phyloP scores from a whole-genome alignment of 768 basidiomycete species.

The Tubosaeta sp. region DNA sequence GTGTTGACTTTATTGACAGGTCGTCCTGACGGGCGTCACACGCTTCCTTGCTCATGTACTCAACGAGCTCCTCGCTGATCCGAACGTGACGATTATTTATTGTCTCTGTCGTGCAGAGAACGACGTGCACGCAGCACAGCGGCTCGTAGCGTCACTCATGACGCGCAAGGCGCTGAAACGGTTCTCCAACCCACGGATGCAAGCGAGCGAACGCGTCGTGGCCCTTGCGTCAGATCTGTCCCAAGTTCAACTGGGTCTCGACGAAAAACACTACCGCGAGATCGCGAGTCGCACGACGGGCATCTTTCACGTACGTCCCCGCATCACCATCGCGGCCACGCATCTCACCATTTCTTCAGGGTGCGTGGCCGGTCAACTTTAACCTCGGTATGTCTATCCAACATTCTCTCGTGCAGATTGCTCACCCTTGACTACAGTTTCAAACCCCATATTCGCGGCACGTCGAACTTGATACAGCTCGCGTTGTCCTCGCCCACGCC shows the following conservation, averaged over 20 bases:
- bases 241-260: slow-evolving; percentile 38
- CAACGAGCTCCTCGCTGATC: slow-evolving; percentile 35
- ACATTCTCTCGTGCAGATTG: not conserved
- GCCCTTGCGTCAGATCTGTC: slow-evolving; percentile 44
- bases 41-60: slow-evolving; percentile 52
- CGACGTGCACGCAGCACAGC: slow-evolving; percentile 38
- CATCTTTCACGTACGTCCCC: slow-evolving; percentile 40
- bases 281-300: slow-evolving; percentile 36
- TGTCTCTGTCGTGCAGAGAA: slow-evolving; percentile 48
- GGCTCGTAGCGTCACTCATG: slow-evolving; percentile 40
- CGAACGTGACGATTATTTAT: slow-evolving; percentile 39
- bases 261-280: slow-evolving; percentile 31
- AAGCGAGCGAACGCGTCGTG: slow-evolving; percentile 29
- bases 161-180: slow-evolving; percentile 29
- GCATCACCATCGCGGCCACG: not conserved
- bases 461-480: slow-evolving; percentile 47
- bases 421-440: slow-evolving; percentile 24
- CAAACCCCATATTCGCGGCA: slow-evolving; percentile 46
- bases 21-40: slow-evolving; percentile 48
- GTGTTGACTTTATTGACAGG: no score
- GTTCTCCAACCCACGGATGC: not conserved
- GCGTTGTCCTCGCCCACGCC: slow-evolving; percentile 34
- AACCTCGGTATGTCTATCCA: slow-evolving; percentile 27
- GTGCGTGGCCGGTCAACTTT: slow-evolving; percentile 60
- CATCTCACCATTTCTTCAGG: slow-evolving; percentile 25